These are phyloP conservation scores for Penicillium sp. DNA, from an alignment of 2,329 filamentous ascomycete genomes.

Conservation along the genomic window DNA sequence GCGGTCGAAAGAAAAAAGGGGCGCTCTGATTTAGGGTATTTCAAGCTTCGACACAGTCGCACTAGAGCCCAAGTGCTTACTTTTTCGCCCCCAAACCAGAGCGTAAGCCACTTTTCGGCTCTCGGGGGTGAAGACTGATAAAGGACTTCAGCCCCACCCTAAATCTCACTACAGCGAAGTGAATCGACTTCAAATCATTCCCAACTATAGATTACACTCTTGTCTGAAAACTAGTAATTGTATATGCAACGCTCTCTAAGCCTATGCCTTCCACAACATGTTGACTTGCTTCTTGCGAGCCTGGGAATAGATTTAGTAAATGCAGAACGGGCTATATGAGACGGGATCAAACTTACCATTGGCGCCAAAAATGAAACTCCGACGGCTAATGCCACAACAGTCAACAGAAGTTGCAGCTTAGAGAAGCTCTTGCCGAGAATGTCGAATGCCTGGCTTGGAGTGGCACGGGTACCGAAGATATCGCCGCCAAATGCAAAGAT, in stretches of 20 bases:
- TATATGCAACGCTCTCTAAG: constrained; percentile 8
- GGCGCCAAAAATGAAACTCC: constrained; percentile 79
- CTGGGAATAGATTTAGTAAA: constrained; percentile 14
- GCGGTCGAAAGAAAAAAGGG: background rate
- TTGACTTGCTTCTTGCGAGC: constrained; percentile 25
- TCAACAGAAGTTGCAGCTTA: constrained; percentile 78
- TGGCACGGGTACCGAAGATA: constrained; percentile 79
- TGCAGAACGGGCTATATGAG: background rate
- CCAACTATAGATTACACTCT: constrained; percentile 14
- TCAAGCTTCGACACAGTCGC: background rate
- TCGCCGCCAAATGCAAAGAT: constrained; percentile 84
- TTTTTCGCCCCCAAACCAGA: background rate
- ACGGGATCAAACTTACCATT: constrained; percentile 62
- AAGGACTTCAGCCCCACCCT: background rate
- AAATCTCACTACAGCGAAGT: background rate
- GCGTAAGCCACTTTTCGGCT: background rate
- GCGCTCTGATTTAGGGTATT: background rate
- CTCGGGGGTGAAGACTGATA: background rate
- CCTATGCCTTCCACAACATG: constrained; percentile 20
- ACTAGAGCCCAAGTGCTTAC: background rate
- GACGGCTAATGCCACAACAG: constrained; percentile 73
- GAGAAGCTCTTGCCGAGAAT: constrained; percentile 91
- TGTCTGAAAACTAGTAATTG: background rate
- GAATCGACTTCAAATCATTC: background rate
- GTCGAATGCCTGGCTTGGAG: constrained; percentile 89